These are phyloP conservation scores for Xylaria palmicola DNA, from an alignment of 495 filamentous ascomycete species.

Conservation along the genomic window DNA sequence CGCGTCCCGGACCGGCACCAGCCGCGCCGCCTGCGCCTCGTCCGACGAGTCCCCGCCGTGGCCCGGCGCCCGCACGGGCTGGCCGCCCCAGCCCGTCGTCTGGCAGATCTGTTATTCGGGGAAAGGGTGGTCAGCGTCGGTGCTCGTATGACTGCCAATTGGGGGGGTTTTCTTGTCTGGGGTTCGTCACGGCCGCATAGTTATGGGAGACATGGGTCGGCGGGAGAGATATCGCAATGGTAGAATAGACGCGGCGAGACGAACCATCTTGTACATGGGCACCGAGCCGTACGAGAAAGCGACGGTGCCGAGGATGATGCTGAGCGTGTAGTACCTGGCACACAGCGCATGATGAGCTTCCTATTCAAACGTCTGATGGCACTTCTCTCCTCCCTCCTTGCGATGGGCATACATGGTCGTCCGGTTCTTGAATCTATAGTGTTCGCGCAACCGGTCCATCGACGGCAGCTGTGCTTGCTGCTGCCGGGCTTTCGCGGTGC, in stretches of 20 bases:
- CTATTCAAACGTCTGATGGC: not conserved
- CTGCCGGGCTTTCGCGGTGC: conserved; percentile 23
- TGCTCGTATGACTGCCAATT: not conserved
- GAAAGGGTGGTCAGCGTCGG: not conserved
- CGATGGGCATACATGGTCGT: conserved; percentile 51
- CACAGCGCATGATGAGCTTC: conserved; percentile 10
- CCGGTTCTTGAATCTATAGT: conserved; percentile 58
- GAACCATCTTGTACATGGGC: conserved; percentile 95
- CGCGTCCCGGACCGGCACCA: conserved; percentile 75
- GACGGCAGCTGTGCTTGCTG: conserved; percentile 30
- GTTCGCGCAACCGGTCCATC: conserved; percentile 55
- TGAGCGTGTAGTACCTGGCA: conserved; percentile 75
- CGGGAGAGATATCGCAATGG: not conserved
- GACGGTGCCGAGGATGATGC: conserved; percentile 84
- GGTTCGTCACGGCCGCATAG: not conserved
- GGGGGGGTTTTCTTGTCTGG: not conserved
- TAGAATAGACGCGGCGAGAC: not conserved
- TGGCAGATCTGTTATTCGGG: conserved; percentile 75
- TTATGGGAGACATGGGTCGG: not conserved
- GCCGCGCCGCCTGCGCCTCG: conserved; percentile 67
- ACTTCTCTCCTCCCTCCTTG: not conserved
- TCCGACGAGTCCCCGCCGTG: conserved; percentile 54
- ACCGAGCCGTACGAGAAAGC: conserved; percentile 94
- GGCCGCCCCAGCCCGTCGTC: conserved; percentile 92
- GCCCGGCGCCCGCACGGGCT: conserved; percentile 77